These are phyloP conservation scores for Fraxinus xanthoxyloides DNA, from an alignment of 305 asterid genomes.

Conservation along the genomic window DNA sequence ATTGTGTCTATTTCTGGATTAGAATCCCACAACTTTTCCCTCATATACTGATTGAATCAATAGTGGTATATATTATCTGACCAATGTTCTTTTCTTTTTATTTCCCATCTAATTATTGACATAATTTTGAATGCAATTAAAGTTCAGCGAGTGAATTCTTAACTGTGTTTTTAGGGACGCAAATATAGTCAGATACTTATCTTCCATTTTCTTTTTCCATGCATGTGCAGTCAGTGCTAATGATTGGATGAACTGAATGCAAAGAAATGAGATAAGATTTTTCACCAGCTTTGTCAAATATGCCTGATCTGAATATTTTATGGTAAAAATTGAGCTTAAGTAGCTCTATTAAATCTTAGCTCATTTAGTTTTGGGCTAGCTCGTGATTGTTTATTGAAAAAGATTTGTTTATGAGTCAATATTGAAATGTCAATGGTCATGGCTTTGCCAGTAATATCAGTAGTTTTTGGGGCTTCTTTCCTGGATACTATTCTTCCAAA, in stretches of 20 bases:
- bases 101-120: constrained; percentile 9
- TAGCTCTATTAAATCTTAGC: neutral
- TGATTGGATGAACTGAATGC: neutral
- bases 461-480: neutral
- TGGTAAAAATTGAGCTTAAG: neutral
- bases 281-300: neutral
- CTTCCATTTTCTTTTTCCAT: neutral
- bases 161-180: neutral
- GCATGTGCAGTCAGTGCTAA: neutral
- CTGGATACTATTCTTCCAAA: neutral
- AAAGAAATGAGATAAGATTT: neutral
- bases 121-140: constrained; percentile 1
- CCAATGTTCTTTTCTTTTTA: neutral
- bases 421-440: neutral
- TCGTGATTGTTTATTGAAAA: neutral
- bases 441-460: neutral
- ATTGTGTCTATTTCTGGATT: constrained; percentile 13
- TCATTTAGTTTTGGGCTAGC: neutral
- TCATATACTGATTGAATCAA: constrained; percentile 3
- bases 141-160: constrained; percentile 4
- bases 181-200: neutral
- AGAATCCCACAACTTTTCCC: neutral
- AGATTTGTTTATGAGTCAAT: neutral
- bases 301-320: neutral
- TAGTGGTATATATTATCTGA: neutral